Percentiles rank a stretch among this genome's conserved stretches.
phyloP scores from a whole-genome alignment of 2,329 filamentous ascomycete genomes.

The Mycosphaerella arachidis region DNA sequence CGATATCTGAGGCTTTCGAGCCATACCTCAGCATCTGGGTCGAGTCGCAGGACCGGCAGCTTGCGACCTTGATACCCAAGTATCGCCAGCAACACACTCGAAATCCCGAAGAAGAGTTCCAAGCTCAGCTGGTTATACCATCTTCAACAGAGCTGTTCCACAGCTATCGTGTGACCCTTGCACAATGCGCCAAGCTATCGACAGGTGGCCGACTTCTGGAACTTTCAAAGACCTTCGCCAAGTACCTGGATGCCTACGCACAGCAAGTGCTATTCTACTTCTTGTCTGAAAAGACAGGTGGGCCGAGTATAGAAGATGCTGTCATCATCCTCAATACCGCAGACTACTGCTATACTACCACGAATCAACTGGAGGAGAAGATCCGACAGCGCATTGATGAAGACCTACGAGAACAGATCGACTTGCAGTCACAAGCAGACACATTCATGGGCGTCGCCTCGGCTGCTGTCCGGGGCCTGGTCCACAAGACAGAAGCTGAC shows the following conservation, averaged over 20 bases:
- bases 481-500: constrained; percentile 75
- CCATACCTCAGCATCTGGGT: constrained; percentile 97
- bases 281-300: constrained; percentile 55
- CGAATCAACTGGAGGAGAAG: constrained; percentile 88
- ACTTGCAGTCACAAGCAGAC: constrained; percentile 89
- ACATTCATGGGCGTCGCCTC: constrained; percentile 93
- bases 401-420: constrained; percentile 69
- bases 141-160: constrained; percentile 97
- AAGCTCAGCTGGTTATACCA: constrained; percentile 78
- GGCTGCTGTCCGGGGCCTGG: constrained; percentile 76
- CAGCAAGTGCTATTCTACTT: constrained; percentile 83
- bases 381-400: constrained; percentile 86
- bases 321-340: constrained; percentile 91
- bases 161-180: constrained; percentile 87
- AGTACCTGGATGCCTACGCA: constrained; percentile 91
- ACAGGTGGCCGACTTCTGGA: constrained; percentile 84
- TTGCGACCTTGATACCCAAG: constrained; percentile 77
- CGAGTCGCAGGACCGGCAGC: constrained; percentile 86
- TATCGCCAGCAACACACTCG: constrained; percentile 80
- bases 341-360: constrained; percentile 94
- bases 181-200: constrained; percentile 93
- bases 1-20: constrained; percentile 94
- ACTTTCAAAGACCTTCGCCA: constrained; percentile 77
- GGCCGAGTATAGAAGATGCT: constrained; percentile 67
- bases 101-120: constrained; percentile 85